Base-by-base conservation (phyloP, 805 yeast species). In the Wickerhamia fluorescens region DNA sequence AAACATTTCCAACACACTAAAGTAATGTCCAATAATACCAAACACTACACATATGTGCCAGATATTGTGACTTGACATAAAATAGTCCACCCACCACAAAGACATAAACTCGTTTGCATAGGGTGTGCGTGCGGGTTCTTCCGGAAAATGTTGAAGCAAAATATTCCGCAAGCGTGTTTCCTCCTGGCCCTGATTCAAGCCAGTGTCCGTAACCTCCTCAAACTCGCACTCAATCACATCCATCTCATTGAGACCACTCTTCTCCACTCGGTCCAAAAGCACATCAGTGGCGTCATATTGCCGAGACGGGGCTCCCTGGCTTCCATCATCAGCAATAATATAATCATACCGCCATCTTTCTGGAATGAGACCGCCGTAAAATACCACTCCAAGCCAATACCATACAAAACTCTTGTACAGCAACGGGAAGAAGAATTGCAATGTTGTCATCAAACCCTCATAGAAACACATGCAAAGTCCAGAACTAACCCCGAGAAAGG, bases 11-110 rank as follows among this genome's bases (percentile, higher is more conserved):
- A 85, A 60, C 21, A 86, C 62, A 9, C 94, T 89, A 32, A 66
- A 64, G 55, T 88, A 92, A 54, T 89, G 97, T 18, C 94, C 94
- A 23, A 82, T 54, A n/a, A 86, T 76, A 3, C 98, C 98, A 15
- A 82, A 66, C 11, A 92, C 71, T 17, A 92, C 98, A 49, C 82
- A 85, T 8, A 86, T 51, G 57, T 89, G 98, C 98, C 98, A 89
- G 17, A 89, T 63, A 46, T 87, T 88, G 54, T 89, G 98, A 20
- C 95, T 84, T 23, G 75, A 70, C 30, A 78, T 64, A 16, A 71
- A 52, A 51, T 80, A 82, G 43, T 83, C 92, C 10, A 78, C 78
- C 89, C 96, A 87, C 89, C 81, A 89, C 13, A 82, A 51, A 1
- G 86, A 75, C 20, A 56, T 44, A 30, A 78, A 66, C 10, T 58